Evolutionary conservation across 192 early-diverging fungal species (phyloP).

Genomic region (Podila epicladia): DNA sequence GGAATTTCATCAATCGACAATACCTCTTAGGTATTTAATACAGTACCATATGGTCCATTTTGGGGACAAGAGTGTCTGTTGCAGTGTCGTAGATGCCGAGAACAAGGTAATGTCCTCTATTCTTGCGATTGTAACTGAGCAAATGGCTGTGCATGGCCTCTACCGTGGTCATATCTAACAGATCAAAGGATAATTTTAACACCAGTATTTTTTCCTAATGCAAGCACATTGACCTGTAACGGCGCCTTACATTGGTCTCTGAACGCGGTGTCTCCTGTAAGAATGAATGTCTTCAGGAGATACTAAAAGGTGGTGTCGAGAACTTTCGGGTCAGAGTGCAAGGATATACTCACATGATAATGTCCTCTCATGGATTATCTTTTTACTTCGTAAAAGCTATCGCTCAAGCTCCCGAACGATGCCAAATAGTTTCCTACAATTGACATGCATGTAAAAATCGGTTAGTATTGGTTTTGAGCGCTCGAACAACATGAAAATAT

Average conservation of each 20-base stretch:
- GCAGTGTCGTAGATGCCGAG: constrained; percentile 27
- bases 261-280: constrained; percentile 22
- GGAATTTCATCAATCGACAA: neutral
- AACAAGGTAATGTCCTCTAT: constrained; percentile 5
- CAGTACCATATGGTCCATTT: constrained; percentile 77
- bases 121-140: constrained; percentile 19
- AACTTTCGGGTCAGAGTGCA: neutral
- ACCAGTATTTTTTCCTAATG: too few relatives aligned
- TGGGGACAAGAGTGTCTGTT: constrained; percentile 42
- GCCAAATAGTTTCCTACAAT: constrained; percentile 25
- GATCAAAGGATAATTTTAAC: too few relatives aligned
- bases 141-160: constrained; percentile 35
- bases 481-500: neutral
- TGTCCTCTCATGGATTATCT: neutral
- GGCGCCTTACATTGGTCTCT: constrained; percentile 17
- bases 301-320: constrained; percentile 1
- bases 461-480: too few relatives aligned
- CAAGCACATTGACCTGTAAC: neutral
- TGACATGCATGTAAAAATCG: too few relatives aligned
- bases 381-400: constrained; percentile 33
- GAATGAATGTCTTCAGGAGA: constrained; percentile 23
- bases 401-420: constrained; percentile 33
- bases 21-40: neutral
- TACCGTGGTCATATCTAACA: constrained; percentile 14
- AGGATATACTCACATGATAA: neutral